Evolutionary conservation across 495 filamentous ascomycete species (phyloP).

Genomic region (Trichoderma parareesei): DNA sequence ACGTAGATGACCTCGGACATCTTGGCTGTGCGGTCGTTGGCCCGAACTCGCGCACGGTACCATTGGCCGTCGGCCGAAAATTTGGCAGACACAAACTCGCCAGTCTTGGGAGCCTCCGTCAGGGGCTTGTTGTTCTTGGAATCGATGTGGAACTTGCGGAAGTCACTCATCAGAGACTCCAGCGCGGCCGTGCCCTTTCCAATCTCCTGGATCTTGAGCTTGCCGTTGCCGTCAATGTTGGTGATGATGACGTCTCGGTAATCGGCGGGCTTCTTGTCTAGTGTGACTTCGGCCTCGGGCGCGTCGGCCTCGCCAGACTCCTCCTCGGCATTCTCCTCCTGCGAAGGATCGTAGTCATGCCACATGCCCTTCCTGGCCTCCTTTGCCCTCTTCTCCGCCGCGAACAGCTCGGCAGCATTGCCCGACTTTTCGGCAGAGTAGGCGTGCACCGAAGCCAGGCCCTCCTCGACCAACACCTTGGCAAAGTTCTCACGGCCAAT

Average conservation of each 20-base stretch:
- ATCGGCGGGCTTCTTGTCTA: conserved; percentile 60
- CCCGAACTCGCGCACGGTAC: conserved; percentile 87
- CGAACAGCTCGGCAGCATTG: conserved; percentile 76
- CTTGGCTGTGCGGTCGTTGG: conserved; percentile 85
- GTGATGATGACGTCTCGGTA: conserved; percentile 91
- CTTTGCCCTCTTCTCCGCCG: conserved; percentile 83
- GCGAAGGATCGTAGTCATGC: conserved; percentile 86
- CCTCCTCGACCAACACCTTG: conserved; percentile 88
- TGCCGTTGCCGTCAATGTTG: conserved; percentile 67
- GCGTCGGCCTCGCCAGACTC: conserved; percentile 42
- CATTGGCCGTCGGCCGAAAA: conserved; percentile 83
- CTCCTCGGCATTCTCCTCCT: conserved; percentile 57
- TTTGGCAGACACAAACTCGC: conserved; percentile 81
- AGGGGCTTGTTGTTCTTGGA: conserved; percentile 62
- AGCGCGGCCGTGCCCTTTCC: conserved; percentile 74
- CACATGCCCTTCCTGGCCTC: conserved; percentile 79
- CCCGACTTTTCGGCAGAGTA: conserved; percentile 96
- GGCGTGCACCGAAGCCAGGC: conserved; percentile 78
- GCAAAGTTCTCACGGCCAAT: conserved; percentile 95
- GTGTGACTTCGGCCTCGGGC: conserved; percentile 30
- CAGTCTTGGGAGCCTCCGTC: conserved; percentile 73
- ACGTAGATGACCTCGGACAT: conserved; percentile 86
- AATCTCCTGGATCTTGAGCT: conserved; percentile 81
- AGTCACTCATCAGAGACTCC: conserved; percentile 76
- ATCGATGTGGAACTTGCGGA: conserved; percentile 78